phyloP scores from a whole-genome alignment of 73 alveolate species.

The Urostyla sp. region DNA sequence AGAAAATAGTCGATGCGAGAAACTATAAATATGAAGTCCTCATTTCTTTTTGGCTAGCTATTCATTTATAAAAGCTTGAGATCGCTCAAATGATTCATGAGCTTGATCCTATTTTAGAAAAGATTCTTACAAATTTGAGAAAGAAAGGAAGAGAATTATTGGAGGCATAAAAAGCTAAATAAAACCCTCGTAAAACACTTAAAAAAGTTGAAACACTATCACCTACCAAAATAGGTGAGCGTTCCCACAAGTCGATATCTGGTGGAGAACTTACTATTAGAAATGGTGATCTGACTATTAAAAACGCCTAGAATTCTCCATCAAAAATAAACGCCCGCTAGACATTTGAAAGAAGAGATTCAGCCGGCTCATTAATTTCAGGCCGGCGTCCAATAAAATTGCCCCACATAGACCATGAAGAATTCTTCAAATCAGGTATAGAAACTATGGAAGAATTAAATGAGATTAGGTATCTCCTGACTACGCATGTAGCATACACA shows the following conservation, averaged over 20 bases:
- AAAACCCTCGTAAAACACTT: background rate
- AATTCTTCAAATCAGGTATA: no score
- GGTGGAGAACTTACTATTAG: no score
- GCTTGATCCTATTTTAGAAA: conserved; percentile 38
- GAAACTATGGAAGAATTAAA: background rate
- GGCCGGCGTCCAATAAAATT: no score
- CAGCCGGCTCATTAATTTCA: no score
- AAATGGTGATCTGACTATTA: no score
- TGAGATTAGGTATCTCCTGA: conserved; percentile 4
- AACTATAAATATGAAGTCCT: conserved; percentile 25
- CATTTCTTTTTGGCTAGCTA: conserved; percentile 48
- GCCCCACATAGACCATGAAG: no score
- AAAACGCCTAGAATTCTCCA: no score
- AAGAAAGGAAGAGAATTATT: conserved; percentile 25
- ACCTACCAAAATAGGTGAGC: no score
- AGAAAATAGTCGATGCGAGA: conserved; percentile 7
- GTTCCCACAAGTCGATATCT: no score
- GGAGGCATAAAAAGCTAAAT: conserved; percentile 8
- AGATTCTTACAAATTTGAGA: conserved; percentile 32
- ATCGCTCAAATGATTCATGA: conserved; percentile 40
- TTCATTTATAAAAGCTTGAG: conserved; percentile 38
- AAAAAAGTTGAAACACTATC: background rate
- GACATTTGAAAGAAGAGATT: no score
- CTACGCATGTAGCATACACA: conserved; percentile 15
- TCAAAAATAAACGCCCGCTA: no score